phyloP scores from a whole-genome alignment of 495 filamentous ascomycete genomes.

The Aspergillus sparsus region DNA sequence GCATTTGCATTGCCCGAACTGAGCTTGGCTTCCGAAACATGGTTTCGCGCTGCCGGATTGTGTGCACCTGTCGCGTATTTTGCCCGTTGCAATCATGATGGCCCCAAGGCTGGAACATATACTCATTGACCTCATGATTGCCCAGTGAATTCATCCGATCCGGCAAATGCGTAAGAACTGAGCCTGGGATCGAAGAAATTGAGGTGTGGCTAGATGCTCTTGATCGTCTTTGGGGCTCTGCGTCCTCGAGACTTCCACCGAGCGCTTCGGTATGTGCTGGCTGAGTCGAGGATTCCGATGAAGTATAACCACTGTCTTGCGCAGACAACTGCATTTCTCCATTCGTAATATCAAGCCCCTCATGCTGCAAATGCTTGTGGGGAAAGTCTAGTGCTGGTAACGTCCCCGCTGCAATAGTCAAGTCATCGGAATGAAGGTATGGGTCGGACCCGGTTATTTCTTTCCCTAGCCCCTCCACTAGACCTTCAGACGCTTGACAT shows the following conservation, averaged over 20 bases:
- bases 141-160: conserved; percentile 26
- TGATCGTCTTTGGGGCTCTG: conserved; percentile 32
- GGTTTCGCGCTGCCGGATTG: conserved; percentile 42
- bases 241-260: conserved; percentile 35
- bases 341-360: conserved; percentile 20
- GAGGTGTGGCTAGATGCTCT: conserved; percentile 48
- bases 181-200: conserved; percentile 44
- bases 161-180: conserved; percentile 37
- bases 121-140: conserved; percentile 23
- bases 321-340: conserved; percentile 27
- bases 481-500: neutral
- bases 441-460: neutral
- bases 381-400: conserved; percentile 16
- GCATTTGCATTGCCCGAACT: conserved; percentile 77
- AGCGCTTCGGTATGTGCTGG: conserved; percentile 37
- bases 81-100: conserved; percentile 25
- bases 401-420: conserved; percentile 1
- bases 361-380: conserved; percentile 16
- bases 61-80: conserved; percentile 25
- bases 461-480: neutral
- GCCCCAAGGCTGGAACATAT: conserved; percentile 30
- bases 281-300: conserved; percentile 40
- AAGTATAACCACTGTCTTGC: conserved; percentile 40
- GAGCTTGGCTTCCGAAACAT: conserved; percentile 72
- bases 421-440: neutral